A percentile compares a stretch with the other conserved stretches of the same genome.
These are phyloP conservation scores for Chaetomium cochliodes DNA, from an alignment of 495 filamentous ascomycete species.

Conservation along the genomic window DNA sequence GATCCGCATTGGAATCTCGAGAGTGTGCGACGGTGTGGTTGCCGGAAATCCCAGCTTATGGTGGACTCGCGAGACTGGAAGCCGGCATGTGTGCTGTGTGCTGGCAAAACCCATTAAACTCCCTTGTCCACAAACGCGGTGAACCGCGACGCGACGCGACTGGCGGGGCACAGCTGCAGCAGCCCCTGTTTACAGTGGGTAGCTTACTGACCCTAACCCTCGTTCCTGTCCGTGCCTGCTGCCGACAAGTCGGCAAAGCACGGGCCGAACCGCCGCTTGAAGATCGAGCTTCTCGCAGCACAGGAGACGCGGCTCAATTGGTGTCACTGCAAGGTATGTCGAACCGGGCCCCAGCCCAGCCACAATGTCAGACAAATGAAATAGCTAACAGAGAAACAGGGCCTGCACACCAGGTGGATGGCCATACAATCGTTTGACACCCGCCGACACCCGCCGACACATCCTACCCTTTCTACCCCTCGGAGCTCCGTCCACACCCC, in stretches of 20 bases:
- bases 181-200: neutral
- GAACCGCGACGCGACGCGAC: constrained; percentile 29
- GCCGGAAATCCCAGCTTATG: too few relatives aligned
- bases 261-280: constrained; percentile 19
- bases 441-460: neutral
- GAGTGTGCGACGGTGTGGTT: neutral
- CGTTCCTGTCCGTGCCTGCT: neutral
- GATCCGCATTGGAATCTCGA: neutral
- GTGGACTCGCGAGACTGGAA: too few relatives aligned
- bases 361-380: neutral
- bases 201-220: constrained; percentile 19
- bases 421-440: neutral
- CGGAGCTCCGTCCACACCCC: neutral
- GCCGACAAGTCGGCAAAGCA: constrained; percentile 10
- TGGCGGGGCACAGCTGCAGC: constrained; percentile 17
- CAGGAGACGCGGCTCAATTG: neutral
- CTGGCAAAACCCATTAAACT: constrained; percentile 31
- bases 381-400: neutral
- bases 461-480: neutral
- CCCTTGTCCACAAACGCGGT: constrained; percentile 17
- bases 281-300: constrained; percentile 4
- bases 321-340: neutral
- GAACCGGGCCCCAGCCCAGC: neutral
- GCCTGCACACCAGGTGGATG: neutral
- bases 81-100: constrained; percentile 5